These are phyloP conservation scores for Solanum rostratum DNA, from an alignment of 257 asterid genomes.

Conservation along the genomic window DNA sequence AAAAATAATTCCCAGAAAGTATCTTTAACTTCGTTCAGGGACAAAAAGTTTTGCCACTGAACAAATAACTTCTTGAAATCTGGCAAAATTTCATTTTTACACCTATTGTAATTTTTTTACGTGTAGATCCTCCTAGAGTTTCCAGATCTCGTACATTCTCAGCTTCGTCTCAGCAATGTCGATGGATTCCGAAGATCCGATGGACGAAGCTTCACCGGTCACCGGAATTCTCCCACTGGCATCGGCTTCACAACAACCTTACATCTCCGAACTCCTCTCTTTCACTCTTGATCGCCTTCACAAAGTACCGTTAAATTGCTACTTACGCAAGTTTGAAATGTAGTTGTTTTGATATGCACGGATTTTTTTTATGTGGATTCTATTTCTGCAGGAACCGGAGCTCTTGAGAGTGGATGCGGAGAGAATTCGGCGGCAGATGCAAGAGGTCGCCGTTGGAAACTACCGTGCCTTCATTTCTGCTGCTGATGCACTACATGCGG, in stretches of 20 bases:
- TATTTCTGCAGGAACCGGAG: constrained; percentile 64
- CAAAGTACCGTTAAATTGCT: constrained; percentile 38
- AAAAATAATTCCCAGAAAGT: background rate
- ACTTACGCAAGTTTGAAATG: background rate
- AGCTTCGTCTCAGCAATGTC: constrained; percentile 6
- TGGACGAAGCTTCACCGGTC: constrained; percentile 33
- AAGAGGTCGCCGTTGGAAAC: constrained; percentile 95
- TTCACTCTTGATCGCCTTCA: constrained; percentile 98
- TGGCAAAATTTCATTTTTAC: background rate
- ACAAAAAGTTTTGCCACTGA: background rate
- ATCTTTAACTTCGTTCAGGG: background rate
- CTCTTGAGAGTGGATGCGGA: constrained; percentile 88
- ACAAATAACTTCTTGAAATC: background rate
- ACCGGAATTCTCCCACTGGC: constrained; percentile 68
- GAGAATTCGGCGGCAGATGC: constrained; percentile 97
- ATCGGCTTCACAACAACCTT: constrained; percentile 82
- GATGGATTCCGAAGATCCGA: constrained; percentile 49
- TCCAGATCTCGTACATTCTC: background rate
- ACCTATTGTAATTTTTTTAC: background rate
- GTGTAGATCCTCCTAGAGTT: background rate
- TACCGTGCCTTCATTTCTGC: constrained; percentile 87
- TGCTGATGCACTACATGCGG: constrained; percentile 80
- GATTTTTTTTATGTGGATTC: background rate
- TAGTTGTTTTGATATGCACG: background rate
- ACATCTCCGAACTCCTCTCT: constrained; percentile 88